A percentile compares a stretch with the other conserved stretches of the same genome.
phyloP scores from a whole-genome alignment of 2,329 filamentous ascomycete genomes.

The Penicillium sp. region DNA sequence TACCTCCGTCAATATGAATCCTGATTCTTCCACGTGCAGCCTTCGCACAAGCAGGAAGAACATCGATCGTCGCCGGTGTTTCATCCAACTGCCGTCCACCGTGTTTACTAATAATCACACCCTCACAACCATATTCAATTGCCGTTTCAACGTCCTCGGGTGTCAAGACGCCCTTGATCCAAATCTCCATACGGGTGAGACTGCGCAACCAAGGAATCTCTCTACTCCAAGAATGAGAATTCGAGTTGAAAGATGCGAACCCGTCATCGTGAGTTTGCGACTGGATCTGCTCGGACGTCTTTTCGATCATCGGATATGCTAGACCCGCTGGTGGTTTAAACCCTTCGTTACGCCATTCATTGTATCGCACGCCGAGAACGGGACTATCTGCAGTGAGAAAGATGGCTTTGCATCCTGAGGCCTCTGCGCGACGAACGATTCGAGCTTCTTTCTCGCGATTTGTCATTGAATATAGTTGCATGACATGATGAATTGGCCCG shows the following conservation, averaged over 20 bases:
- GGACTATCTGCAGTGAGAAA: slow-evolving; percentile 57
- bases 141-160: slow-evolving; percentile 38
- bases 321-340: slow-evolving; percentile 48
- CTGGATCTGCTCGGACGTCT: slow-evolving; percentile 23
- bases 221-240: slow-evolving; percentile 44
- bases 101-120: slow-evolving; percentile 40
- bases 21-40: slow-evolving; percentile 32
- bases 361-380: slow-evolving; percentile 52
- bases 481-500: slow-evolving; percentile 19
- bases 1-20: slow-evolving; percentile 35
- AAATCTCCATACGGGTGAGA: slow-evolving; percentile 48
- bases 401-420: slow-evolving; percentile 47
- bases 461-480: slow-evolving; percentile 28
- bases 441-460: slow-evolving; percentile 25
- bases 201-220: slow-evolving; percentile 51
- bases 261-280: slow-evolving; percentile 23
- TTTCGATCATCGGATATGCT: slow-evolving; percentile 38
- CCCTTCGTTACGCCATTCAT: slow-evolving; percentile 51
- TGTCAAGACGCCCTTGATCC: slow-evolving; percentile 31
- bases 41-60: slow-evolving; percentile 27
- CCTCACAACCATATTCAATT: slow-evolving; percentile 36
- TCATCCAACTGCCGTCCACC: slow-evolving; percentile 40
- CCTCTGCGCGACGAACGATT: slow-evolving; percentile 30
- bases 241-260: slow-evolving; percentile 21
- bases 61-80: slow-evolving; percentile 37